Percentiles rank a stretch among this genome's conserved stretches.
These are phyloP conservation scores for Conringia planisiliqua DNA, from an alignment of 345 rosid genomes.

Conservation along the genomic window DNA sequence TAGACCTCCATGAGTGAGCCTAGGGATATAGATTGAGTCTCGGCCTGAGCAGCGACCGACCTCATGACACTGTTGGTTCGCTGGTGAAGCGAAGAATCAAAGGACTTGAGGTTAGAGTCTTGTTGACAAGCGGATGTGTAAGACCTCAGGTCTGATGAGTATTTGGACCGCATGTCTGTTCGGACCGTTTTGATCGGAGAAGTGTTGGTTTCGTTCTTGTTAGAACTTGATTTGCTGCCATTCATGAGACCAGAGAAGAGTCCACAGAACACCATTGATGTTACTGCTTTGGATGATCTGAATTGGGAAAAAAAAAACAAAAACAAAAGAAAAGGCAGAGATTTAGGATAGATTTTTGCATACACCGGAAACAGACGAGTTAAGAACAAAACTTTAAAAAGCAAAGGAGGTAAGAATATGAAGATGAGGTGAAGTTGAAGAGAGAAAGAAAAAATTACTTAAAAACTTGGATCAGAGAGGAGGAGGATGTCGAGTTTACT, in stretches of 20 bases:
- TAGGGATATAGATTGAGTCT: conserved; percentile 46
- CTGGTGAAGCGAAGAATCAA: conserved; percentile 50
- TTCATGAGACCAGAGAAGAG: neutral
- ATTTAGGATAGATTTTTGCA: neutral
- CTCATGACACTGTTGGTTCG: conserved; percentile 52
- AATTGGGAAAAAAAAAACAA: neutral
- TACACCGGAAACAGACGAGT: neutral
- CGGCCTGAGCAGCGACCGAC: conserved; percentile 45
- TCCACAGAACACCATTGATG: conserved; percentile 19
- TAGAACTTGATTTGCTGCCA: neutral
- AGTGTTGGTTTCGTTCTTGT: neutral
- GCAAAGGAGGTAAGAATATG: neutral
- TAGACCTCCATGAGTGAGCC: conserved; percentile 66
- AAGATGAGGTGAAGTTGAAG: neutral
- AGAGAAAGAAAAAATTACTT: neutral
- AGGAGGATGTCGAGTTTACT: neutral
- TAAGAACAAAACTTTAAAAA: neutral
- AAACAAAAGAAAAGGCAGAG: neutral
- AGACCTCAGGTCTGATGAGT: conserved; percentile 47
- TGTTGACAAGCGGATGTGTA: conserved; percentile 60
- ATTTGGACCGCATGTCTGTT: conserved; percentile 21
- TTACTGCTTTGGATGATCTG: neutral
- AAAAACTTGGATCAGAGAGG: neutral
- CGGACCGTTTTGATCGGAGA: neutral
- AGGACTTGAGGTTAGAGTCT: conserved; percentile 55